A percentile compares a stretch with the other conserved stretches of the same genome.
Conservation (phyloP, 805 yeast species). For the Lipomyces kockii region DNA sequence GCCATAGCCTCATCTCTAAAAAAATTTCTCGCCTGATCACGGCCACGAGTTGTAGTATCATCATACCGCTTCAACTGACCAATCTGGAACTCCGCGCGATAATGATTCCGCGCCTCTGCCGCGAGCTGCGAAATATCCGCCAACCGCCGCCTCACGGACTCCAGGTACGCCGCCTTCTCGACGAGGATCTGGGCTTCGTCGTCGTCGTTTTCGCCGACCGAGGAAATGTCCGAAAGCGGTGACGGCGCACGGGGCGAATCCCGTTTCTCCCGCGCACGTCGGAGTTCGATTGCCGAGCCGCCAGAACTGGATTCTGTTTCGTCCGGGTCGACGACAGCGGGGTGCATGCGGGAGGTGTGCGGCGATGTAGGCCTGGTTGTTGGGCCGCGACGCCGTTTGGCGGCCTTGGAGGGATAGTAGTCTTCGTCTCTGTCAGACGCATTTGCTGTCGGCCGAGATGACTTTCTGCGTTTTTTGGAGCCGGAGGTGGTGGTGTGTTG, state of each 20-base stretch:
- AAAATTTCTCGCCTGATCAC: conserved; percentile 26
- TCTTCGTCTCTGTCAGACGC: conserved; percentile 12
- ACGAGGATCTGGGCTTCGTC: conserved; percentile 13
- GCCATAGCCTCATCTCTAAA: conserved; percentile 36
- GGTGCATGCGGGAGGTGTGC: neutral
- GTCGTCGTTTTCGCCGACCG: conserved; percentile 13
- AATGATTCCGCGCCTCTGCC: conserved; percentile 19
- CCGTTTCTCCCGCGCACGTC: neutral
- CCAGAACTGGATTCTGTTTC: conserved; percentile 24
- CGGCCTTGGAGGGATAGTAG: conserved; percentile 13
- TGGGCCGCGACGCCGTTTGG: conserved; percentile 14
- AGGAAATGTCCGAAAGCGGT: neutral
- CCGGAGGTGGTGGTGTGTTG: neutral
- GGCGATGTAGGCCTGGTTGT: neutral
- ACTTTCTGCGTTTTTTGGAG: conserved; percentile 6
- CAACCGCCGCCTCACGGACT: conserved; percentile 12
- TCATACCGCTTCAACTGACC: conserved; percentile 15
- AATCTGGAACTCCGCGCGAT: conserved; percentile 14
- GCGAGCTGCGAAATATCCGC: conserved; percentile 18
- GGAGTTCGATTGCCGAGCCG: conserved; percentile 9
- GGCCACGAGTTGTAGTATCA: conserved; percentile 24
- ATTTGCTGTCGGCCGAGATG: neutral
- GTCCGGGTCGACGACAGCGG: conserved; percentile 18
- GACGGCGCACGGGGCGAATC: conserved; percentile 10
- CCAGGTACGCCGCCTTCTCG: conserved; percentile 23